Conservation (phyloP, 108 stramenopile species). For the Stephanodiscus minutulus region DNA sequence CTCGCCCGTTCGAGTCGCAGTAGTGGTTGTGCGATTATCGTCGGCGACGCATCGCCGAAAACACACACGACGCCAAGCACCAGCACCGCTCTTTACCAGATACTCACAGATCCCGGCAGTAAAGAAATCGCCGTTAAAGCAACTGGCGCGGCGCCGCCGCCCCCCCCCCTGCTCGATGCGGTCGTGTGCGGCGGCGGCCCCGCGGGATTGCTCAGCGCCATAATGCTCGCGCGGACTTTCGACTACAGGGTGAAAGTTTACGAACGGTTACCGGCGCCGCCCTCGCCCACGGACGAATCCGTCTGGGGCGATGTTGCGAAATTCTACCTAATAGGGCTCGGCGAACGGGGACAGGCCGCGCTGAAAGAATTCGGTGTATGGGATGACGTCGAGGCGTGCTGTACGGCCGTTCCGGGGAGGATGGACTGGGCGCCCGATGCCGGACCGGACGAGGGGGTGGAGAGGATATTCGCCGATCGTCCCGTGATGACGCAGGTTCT, state of each 20-base stretch:
- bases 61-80: too few relatives aligned
- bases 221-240: conserved; percentile 55
- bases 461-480: conserved; percentile 72
- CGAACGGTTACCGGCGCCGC: conserved; percentile 64
- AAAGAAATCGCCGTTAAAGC: too few relatives aligned
- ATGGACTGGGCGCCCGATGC: conserved; percentile 82
- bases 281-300: conserved; percentile 57
- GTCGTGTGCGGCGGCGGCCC: conserved; percentile 75
- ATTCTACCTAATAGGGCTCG: conserved; percentile 83
- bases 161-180: conserved; percentile 33
- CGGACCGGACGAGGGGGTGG: conserved; percentile 60
- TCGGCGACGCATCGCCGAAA: too few relatives aligned
- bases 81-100: too few relatives aligned
- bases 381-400: conserved; percentile 63
- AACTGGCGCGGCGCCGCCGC: neutral
- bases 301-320: conserved; percentile 70
- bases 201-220: conserved; percentile 68
- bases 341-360: conserved; percentile 79
- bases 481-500: conserved; percentile 71
- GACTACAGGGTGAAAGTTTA: conserved; percentile 56
- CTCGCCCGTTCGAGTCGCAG: too few relatives aligned
- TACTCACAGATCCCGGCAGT: too few relatives aligned
- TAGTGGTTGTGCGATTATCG: too few relatives aligned
- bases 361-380: conserved; percentile 73
- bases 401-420: conserved; percentile 72